A percentile compares a stretch with the other conserved stretches of the same genome.
phyloP scores from a whole-genome alignment of 495 filamentous ascomycete species.

The Poronia punctata region DNA sequence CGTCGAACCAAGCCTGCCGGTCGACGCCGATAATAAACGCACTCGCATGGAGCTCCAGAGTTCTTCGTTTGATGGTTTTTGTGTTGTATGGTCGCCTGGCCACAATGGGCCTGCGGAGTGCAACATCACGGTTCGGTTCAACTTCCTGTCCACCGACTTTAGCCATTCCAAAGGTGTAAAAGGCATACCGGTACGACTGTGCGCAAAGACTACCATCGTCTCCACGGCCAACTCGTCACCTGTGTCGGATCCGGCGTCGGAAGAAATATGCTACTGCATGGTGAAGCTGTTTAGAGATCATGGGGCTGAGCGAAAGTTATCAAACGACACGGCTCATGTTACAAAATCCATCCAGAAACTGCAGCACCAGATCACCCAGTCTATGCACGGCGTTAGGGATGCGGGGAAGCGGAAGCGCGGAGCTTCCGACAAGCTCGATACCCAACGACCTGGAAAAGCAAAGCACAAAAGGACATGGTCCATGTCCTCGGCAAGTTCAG shows the following conservation, averaged over 20 bases:
- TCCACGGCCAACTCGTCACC: slow-evolving; percentile 39
- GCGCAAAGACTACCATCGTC: slow-evolving; percentile 74
- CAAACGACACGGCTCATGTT: slow-evolving; percentile 87
- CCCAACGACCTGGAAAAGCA: slow-evolving; percentile 62
- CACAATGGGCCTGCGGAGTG: slow-evolving; percentile 59
- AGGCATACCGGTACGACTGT: slow-evolving; percentile 86
- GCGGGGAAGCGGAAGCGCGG: slow-evolving; percentile 82
- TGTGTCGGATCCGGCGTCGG: slow-evolving; percentile 29
- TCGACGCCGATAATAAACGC: slow-evolving; percentile 60
- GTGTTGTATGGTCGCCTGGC: slow-evolving; percentile 75
- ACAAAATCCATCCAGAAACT: slow-evolving; percentile 93
- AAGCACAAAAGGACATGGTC: slow-evolving; percentile 97
- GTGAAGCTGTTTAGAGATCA: slow-evolving; percentile 97
- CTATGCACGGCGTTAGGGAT: slow-evolving; percentile 81
- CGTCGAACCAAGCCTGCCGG: slow-evolving; percentile 68
- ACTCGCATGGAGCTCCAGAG: slow-evolving; percentile 72
- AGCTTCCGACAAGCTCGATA: slow-evolving; percentile 44
- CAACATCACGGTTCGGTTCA: slow-evolving; percentile 83
- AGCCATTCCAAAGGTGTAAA: slow-evolving; percentile 98
- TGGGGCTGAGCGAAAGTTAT: slow-evolving; percentile 88
- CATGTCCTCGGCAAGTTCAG: slow-evolving; percentile 78
- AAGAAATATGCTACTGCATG: slow-evolving; percentile 91
- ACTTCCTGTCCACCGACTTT: slow-evolving; percentile 97
- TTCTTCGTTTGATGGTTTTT: slow-evolving; percentile 87
- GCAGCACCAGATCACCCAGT: slow-evolving; percentile 71